phyloP scores from a whole-genome alignment of 257 asterid species.

The Fraxinus americana region DNA sequence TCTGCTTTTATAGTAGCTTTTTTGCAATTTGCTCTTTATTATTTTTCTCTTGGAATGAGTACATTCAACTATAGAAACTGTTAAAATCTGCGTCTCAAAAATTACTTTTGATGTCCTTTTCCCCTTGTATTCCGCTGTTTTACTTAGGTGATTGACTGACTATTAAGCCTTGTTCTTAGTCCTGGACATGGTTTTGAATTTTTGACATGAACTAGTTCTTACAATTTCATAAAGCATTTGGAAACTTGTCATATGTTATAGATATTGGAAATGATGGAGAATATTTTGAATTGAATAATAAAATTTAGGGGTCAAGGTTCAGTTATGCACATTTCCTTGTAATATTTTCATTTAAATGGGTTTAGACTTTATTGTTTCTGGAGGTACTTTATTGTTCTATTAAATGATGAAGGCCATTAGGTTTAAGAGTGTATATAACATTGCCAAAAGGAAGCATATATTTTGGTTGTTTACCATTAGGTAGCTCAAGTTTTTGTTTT shows the following conservation, averaged over 20 bases:
- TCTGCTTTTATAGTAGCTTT: not conserved
- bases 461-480: slow-evolving; percentile 11
- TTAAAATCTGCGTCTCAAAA: not conserved
- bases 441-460: not conserved
- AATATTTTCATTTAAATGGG: not conserved
- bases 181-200: not conserved
- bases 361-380: not conserved
- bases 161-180: not conserved
- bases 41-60: not conserved
- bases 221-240: not conserved
- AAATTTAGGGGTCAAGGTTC: not conserved
- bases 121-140: not conserved
- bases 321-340: not conserved
- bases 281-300: not conserved
- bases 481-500: not conserved
- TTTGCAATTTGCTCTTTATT: not conserved
- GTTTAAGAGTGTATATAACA: not conserved
- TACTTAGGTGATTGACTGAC: not conserved
- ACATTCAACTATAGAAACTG: not conserved
- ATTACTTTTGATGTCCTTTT: not conserved
- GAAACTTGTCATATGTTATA: not conserved
- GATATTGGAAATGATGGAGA: not conserved
- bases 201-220: not conserved
- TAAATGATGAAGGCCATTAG: slow-evolving; percentile 11
- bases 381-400: not conserved